Evolutionary conservation across 768 basidiomycete species (phyloP).

Genomic region (Agaricus blazei): DNA sequence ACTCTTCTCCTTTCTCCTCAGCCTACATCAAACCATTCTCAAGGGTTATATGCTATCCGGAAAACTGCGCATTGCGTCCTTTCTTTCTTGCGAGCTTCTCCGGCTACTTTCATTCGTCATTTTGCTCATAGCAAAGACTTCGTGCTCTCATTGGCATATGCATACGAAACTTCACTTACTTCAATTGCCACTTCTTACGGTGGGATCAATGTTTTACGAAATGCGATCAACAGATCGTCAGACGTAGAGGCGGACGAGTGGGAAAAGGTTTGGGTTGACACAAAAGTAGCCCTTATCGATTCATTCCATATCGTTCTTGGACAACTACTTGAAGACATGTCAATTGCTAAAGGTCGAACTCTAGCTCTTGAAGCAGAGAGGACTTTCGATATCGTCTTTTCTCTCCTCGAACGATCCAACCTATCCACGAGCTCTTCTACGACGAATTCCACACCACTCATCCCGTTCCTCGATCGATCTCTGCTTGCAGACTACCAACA

Average conservation of each 20-base stretch:
- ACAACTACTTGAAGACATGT: slow-evolving; percentile 44
- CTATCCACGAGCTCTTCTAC: slow-evolving; percentile 24
- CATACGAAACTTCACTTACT: slow-evolving; percentile 57
- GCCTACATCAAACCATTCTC: slow-evolving; percentile 22
- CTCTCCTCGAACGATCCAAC: slow-evolving; percentile 43
- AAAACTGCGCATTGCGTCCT: slow-evolving; percentile 56
- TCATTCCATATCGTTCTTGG: slow-evolving; percentile 56
- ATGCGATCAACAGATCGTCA: slow-evolving; percentile 14
- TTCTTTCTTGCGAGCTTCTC: slow-evolving; percentile 43
- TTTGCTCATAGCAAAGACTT: slow-evolving; percentile 53
- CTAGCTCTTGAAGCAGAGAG: slow-evolving; percentile 47
- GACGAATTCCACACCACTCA: slow-evolving; percentile 18
- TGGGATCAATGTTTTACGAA: slow-evolving; percentile 33
- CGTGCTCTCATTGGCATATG: slow-evolving; percentile 48
- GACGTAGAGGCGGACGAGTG: slow-evolving; percentile 49
- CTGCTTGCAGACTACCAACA: slow-evolving; percentile 72
- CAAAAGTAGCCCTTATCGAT: slow-evolving; percentile 70
- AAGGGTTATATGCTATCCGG: slow-evolving; percentile 59
- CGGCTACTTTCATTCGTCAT: slow-evolving; percentile 40
- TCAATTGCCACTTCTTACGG: slow-evolving; percentile 58
- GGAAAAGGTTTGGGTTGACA: slow-evolving; percentile 67
- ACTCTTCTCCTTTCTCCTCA: slow-evolving; percentile 40
- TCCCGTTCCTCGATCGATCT: slow-evolving; percentile 62
- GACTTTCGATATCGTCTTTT: slow-evolving; percentile 54
- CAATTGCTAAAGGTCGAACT: slow-evolving; percentile 33